phyloP scores from a whole-genome alignment of 345 rosid species.

The Eutrema yunnanense region DNA sequence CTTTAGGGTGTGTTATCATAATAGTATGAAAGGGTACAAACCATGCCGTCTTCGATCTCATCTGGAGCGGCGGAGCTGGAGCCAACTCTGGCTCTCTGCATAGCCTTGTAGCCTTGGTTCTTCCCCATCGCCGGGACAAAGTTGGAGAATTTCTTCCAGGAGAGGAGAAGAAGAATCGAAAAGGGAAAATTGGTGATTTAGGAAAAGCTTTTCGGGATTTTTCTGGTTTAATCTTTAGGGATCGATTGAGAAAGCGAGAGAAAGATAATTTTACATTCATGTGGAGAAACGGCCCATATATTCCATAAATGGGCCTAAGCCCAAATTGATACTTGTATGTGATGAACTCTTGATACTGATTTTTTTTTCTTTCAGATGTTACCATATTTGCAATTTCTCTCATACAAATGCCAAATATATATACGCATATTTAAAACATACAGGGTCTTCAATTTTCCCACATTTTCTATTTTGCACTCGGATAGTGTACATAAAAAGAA shows the following conservation, averaged over 20 bases:
- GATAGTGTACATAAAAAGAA: neutral
- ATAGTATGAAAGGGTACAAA: slow-evolving; percentile 76
- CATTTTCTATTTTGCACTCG: neutral
- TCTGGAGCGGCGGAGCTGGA: slow-evolving; percentile 75
- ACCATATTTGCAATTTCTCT: neutral
- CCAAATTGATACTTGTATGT: neutral
- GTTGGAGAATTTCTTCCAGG: neutral
- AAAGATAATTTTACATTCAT: neutral
- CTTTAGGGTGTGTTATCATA: neutral
- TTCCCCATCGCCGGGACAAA: slow-evolving; percentile 61
- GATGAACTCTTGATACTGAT: no score
- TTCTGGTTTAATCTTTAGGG: neutral
- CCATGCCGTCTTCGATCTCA: slow-evolving; percentile 96
- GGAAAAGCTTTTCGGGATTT: neutral
- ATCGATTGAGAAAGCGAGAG: neutral
- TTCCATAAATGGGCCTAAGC: slow-evolving; percentile 5
- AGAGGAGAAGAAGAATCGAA: neutral
- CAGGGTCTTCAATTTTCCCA: neutral
- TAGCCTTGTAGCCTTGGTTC: slow-evolving; percentile 95
- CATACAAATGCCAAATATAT: neutral
- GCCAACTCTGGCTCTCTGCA: slow-evolving; percentile 90
- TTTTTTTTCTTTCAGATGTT: neutral
- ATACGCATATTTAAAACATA: neutral
- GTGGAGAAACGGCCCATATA: neutral
- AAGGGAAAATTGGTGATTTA: neutral